Base-by-base conservation (phyloP, 2,329 filamentous ascomycete species). In the Cladosporium sp. region DNA sequence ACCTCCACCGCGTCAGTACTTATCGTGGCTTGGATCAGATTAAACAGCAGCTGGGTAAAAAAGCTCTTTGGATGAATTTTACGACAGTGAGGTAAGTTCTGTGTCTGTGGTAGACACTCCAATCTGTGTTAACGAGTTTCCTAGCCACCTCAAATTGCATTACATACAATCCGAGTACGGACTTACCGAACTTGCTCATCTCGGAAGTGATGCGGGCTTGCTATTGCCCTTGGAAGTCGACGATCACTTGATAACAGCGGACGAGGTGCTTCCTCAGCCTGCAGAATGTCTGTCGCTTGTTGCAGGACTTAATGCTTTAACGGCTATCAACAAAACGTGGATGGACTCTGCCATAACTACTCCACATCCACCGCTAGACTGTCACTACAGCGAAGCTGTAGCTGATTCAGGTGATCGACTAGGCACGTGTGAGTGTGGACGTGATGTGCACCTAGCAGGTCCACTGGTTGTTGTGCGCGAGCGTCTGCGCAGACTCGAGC, bases 21-120 rank as follows among this genome's bases (percentile, higher is more conserved):
- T 59, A 59, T 44, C 14, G 18, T 3, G 21, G 33, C 0, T 23
- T 59, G n/a, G 10, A 59, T 11, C 28, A 59, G 16, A 40, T 59
- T 23, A 18, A 44, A 6, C 56, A 44, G 56, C 56, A 59, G 14
- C 35, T 37, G 21, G 35, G 31, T 6, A 59, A 40, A 23, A 59
- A 59, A 16, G 56, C 56, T 10, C 33, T 59, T 5, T 59, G 56
- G 56, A 59, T 59, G 35, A 46, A 44, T 18, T 59, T 59, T 23
- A 59, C 37, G 23, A 40, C 56, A 18, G 56, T 40, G 10, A 40
- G 56, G 56, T 59, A 35, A 12, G 56, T 29, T 18, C 18, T 46
- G 18, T 18, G 26, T 28, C 8, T n/a, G 2, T 21, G 18, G 26
- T 16, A 21, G 16, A 21, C 28, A 33, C 52, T 55, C n/a, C 5